A percentile compares a stretch with the other conserved stretches of the same genome.
Evolutionary conservation across 768 basidiomycete genomes (phyloP).

Genomic region (Trametopsis cervina): DNA sequence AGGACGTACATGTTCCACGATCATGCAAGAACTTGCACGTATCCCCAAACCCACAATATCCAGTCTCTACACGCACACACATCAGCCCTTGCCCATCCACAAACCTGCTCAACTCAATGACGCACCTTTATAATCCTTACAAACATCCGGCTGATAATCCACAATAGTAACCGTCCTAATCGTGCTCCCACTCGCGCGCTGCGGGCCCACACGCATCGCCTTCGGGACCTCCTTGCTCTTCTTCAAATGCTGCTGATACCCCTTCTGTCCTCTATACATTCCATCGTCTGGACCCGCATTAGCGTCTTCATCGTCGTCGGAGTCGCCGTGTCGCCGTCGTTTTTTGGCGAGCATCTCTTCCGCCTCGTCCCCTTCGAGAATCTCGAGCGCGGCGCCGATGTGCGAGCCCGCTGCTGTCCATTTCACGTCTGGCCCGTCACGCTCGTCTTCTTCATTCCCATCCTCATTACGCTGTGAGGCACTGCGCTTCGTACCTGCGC

Average conservation of each 20-base stretch:
- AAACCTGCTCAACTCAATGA: conserved; percentile 14
- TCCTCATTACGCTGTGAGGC: conserved; percentile 41
- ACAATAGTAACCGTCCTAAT: conserved; percentile 92
- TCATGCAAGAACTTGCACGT: conserved; percentile 99
- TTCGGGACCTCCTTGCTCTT: conserved; percentile 82
- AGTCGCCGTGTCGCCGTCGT: conserved; percentile 46
- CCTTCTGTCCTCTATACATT: conserved; percentile 77
- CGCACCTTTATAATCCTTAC: conserved; percentile 98
- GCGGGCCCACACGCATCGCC: conserved; percentile 80
- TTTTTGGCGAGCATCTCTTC: conserved; percentile 72
- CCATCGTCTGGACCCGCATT: conserved; percentile 73
- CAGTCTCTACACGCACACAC: conserved; percentile 62
- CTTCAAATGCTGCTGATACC: conserved; percentile 74
- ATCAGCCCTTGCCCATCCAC: neutral
- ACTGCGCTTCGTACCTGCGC: conserved; percentile 67
- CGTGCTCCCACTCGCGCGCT: conserved; percentile 61
- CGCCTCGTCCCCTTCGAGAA: conserved; percentile 76
- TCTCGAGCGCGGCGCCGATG: conserved; percentile 62
- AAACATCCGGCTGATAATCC: conserved; percentile 98
- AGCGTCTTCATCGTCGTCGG: conserved; percentile 47
- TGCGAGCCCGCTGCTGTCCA: conserved; percentile 78
- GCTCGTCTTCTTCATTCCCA: conserved; percentile 37
- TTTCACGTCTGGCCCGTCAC: conserved; percentile 57
- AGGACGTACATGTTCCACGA: conserved; percentile 79
- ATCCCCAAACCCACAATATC: conserved; percentile 98